Conservation (phyloP, 805 yeast species). For the Kodamaea jinghongensis region DNA sequence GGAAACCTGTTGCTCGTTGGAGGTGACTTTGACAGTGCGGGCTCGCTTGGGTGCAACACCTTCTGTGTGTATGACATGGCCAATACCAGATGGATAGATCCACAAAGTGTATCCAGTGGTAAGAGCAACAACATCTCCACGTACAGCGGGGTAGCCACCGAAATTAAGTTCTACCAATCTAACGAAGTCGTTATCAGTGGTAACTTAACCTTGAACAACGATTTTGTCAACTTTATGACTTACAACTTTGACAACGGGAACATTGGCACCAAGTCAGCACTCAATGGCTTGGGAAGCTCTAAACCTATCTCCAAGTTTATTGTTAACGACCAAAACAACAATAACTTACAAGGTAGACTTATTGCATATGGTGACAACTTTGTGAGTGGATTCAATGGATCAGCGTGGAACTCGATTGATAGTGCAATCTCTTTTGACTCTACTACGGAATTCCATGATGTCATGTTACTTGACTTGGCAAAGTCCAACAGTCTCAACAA, state of each 20-base stretch:
- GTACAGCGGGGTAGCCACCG: conserved; percentile 50
- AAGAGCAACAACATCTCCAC: conserved; percentile 15
- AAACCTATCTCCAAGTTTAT: conserved; percentile 39
- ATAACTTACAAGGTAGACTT: conserved; percentile 39
- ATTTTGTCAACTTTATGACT: conserved; percentile 44
- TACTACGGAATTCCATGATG: conserved; percentile 41
- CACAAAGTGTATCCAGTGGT: conserved; percentile 21
- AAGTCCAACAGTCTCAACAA: conserved; percentile 26
- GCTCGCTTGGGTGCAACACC: conserved; percentile 53
- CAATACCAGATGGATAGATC: conserved; percentile 52
- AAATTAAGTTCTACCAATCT: conserved; percentile 46
- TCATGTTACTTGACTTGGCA: conserved; percentile 40
- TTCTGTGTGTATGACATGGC: conserved; percentile 65
- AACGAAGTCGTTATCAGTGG: conserved; percentile 49
- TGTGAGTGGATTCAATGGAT: conserved; percentile 44
- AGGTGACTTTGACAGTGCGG: conserved; percentile 65
- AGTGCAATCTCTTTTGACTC: conserved; percentile 24
- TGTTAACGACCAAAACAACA: conserved; percentile 39
- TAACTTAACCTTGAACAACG: conserved; percentile 42
- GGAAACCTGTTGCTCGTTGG: conserved; percentile 56
- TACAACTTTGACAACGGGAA: conserved; percentile 49
- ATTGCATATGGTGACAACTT: conserved; percentile 34
- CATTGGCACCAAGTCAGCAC: conserved; percentile 16
- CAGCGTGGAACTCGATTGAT: conserved; percentile 47
- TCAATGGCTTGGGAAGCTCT: conserved; percentile 20